phyloP scores from a whole-genome alignment of 129 eudicot genomes.

The Scalesia atractyloides region DNA sequence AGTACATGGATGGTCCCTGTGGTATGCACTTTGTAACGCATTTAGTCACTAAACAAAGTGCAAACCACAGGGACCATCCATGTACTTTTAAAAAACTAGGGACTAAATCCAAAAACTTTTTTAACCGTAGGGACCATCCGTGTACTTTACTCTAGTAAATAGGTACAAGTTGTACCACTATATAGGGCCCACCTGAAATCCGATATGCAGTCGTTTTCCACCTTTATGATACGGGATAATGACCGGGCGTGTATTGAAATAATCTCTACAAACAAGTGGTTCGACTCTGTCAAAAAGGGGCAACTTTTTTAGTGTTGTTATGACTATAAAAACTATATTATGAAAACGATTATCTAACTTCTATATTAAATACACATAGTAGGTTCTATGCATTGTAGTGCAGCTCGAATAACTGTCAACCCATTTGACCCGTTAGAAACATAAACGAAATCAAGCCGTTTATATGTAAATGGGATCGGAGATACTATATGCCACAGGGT shows the following conservation, averaged over 20 bases:
- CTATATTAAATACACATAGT: not conserved
- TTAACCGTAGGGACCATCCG: too few relatives aligned
- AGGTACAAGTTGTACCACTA: slow-evolving; percentile 3
- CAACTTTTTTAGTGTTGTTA: not conserved
- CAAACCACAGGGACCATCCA: too few relatives aligned
- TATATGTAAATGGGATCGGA: not conserved
- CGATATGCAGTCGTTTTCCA: slow-evolving; percentile 91
- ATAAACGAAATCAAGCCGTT: not conserved
- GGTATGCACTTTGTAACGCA: too few relatives aligned
- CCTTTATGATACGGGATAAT: slow-evolving; percentile 94
- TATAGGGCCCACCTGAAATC: slow-evolving; percentile 61
- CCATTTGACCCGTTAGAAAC: not conserved
- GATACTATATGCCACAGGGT: slow-evolving; percentile 93
- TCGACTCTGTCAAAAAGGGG: slow-evolving; percentile 55
- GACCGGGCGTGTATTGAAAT: slow-evolving; percentile 66
- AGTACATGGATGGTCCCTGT: too few relatives aligned
- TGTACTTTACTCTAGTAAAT: not conserved
- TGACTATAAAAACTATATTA: not conserved
- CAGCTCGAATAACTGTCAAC: not conserved
- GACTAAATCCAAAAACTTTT: too few relatives aligned
- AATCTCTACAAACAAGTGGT: slow-evolving; percentile 86
- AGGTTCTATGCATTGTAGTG: not conserved
- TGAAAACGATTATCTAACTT: not conserved
- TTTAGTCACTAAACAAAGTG: too few relatives aligned
- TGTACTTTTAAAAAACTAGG: too few relatives aligned